Evolutionary conservation across 2,329 filamentous ascomycete genomes (phyloP), one percentile per base, ranked within the genome.

Genomic region (Chaetomium sp.): DNA sequence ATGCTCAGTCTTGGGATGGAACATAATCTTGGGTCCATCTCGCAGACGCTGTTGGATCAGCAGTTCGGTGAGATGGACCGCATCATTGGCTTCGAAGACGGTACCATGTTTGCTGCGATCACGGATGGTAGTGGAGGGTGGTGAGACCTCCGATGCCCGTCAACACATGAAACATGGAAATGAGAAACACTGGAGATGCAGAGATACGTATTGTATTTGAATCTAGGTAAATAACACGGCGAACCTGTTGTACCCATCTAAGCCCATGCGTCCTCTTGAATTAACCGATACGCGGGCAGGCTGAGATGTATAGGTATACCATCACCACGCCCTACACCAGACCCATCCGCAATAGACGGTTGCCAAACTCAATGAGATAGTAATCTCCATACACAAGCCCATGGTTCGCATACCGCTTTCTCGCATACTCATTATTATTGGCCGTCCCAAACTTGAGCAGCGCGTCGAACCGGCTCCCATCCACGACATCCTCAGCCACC

Each of bases 31-130:
- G 49, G 49, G 4, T 51, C 49, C 21, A 51, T 51, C 49, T 51
- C 49, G 49, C 49, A 51, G 23, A 21, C 49, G 9, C 23, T 51
- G 49, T 16, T 51, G 49, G 49, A 51, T 12, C 49, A 51, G 49
- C 49, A 51, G 49, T 51, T 51, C 19, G 49, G 49, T 8, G 49
- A 51, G 13, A 51, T 51, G 49, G 49, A 51, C 49, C 49, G 49
- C 23, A 51, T 51, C 49, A 51, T 51, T 10, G 21, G 49, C 25
- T 51, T 23, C 49, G 49, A 51, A 23, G 49, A 51, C 16, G 49
- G 49, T 7, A 6, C 23, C 21, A 51, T 51, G 49, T 51, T 51
- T 27, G 49, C 23, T 19, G 49, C 23, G 23, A 29, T 23, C 49
- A 51, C 29, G 23, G 49, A 51, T 29, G 49, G 3, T n/a, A 6